A percentile compares a stretch with the other conserved stretches of the same genome.
Evolutionary conservation across 2,329 filamentous ascomycete species (phyloP).

Genomic region (Cladosporium sp.): DNA sequence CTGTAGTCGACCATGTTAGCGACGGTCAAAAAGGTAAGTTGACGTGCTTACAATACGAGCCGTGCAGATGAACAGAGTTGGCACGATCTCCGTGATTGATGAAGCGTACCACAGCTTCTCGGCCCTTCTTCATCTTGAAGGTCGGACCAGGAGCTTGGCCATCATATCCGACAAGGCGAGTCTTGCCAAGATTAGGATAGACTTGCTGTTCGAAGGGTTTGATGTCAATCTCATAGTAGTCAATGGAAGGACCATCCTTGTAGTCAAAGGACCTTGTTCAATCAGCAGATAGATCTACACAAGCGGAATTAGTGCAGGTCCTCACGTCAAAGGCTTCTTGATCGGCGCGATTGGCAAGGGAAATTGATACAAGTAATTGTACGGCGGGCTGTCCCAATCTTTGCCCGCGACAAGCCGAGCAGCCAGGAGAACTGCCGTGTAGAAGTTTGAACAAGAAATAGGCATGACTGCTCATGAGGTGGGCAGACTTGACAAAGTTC

Average conservation of each 20-base stretch:
- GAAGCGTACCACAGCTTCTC: conserved; percentile 49
- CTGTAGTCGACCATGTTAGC: neutral
- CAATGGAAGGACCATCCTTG: conserved; percentile 25
- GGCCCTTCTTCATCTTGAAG: conserved; percentile 43
- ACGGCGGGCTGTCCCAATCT: conserved; percentile 18
- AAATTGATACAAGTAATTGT: conserved; percentile 18
- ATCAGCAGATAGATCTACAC: neutral
- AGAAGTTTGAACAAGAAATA: neutral
- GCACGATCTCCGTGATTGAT: conserved; percentile 43
- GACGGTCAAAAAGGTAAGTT: no score
- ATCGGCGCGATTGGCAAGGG: conserved; percentile 18
- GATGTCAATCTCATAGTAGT: conserved; percentile 44
- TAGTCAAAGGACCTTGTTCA: neutral
- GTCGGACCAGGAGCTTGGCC: conserved; percentile 51
- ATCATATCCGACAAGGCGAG: conserved; percentile 41
- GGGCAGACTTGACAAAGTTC: no score
- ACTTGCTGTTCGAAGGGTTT: conserved; percentile 36
- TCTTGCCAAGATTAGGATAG: conserved; percentile 38
- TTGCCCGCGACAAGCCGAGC: neutral
- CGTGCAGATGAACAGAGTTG: conserved; percentile 51
- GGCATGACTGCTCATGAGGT: neutral
- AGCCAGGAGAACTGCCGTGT: neutral
- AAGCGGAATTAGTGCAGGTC: conserved; percentile 20
- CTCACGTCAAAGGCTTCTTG: conserved; percentile 22
- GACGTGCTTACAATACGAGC: conserved; percentile 36